Conservation (phyloP, 176 grass and related monocot species). For the Guadua angustifolia region DNA sequence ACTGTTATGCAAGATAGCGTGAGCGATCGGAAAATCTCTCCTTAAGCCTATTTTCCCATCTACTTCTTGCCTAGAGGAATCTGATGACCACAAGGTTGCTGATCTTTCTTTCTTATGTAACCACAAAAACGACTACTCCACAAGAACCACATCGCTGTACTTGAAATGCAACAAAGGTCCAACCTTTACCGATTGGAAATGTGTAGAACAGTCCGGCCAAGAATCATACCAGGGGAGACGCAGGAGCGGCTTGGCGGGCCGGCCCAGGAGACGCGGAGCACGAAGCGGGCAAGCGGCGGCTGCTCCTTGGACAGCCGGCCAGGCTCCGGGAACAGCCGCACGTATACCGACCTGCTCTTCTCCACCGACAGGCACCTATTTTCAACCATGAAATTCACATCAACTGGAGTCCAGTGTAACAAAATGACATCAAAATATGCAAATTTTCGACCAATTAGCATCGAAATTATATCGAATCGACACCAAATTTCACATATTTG, state of each 20-base stretch:
- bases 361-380: constrained; percentile 78
- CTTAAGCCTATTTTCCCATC: not conserved
- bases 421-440: not conserved
- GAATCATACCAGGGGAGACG: constrained; percentile 63
- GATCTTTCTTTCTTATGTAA: not conserved
- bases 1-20: not conserved
- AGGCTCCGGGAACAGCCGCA: constrained; percentile 88
- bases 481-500: not conserved
- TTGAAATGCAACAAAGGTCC: not conserved
- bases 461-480: not conserved
- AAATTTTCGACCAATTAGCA: not conserved
- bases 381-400: not conserved
- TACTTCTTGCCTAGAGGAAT: not conserved
- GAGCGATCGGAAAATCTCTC: not conserved
- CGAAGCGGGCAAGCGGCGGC: constrained; percentile 74
- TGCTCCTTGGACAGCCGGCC: constrained; percentile 80
- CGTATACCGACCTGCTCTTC: constrained; percentile 67
- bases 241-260: constrained; percentile 64
- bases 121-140: not conserved
- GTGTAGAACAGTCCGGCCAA: not conserved
- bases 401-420: not conserved
- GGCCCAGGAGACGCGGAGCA: constrained; percentile 70
- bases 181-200: not conserved
- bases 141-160: not conserved
- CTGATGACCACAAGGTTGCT: not conserved